phyloP scores from a whole-genome alignment of 2,329 filamentous ascomycete genomes.

The Penicillium crustosum region DNA sequence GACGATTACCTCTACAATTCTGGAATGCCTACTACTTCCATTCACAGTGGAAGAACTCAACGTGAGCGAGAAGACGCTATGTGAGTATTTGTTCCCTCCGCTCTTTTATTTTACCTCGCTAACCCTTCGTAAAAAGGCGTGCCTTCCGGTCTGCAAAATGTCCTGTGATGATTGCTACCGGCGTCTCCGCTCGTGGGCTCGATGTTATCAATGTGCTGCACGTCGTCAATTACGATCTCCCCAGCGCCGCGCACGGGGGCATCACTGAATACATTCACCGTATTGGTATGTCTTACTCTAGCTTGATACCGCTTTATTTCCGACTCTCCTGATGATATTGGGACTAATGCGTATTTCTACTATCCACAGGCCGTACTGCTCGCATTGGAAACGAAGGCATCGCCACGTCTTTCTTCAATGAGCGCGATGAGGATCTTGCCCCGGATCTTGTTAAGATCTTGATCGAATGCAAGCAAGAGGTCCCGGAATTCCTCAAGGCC shows the following conservation, averaged over 20 bases:
- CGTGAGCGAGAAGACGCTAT: constrained; percentile 88
- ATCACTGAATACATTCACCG: constrained; percentile 93
- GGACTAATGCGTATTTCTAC: neutral
- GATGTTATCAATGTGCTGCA: constrained; percentile 85
- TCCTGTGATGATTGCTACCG: constrained; percentile 83
- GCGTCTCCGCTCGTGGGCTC: constrained; percentile 81
- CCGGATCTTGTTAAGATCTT: constrained; percentile 76
- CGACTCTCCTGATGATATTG: neutral
- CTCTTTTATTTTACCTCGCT: neutral
- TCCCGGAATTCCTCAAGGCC: constrained; percentile 77
- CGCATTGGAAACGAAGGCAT: constrained; percentile 85
- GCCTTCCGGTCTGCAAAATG: constrained; percentile 72
- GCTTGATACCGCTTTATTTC: too few species aligned
- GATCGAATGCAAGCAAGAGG: constrained; percentile 71
- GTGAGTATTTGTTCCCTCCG: constrained; percentile 45
- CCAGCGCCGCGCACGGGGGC: constrained; percentile 71
- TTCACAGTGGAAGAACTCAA: constrained; percentile 85
- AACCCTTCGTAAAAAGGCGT: constrained; percentile 49
- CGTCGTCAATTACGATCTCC: constrained; percentile 91
- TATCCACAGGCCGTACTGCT: constrained; percentile 72
- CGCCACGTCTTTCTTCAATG: constrained; percentile 86
- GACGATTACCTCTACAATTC: constrained; percentile 86
- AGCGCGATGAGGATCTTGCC: constrained; percentile 71
- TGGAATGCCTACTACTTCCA: constrained; percentile 77
- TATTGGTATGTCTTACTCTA: constrained; percentile 66